Evolutionary conservation across 805 yeast genomes (phyloP), one percentile per base, ranked within the genome.

Genomic region (Komagataella pseudopastoris): DNA sequence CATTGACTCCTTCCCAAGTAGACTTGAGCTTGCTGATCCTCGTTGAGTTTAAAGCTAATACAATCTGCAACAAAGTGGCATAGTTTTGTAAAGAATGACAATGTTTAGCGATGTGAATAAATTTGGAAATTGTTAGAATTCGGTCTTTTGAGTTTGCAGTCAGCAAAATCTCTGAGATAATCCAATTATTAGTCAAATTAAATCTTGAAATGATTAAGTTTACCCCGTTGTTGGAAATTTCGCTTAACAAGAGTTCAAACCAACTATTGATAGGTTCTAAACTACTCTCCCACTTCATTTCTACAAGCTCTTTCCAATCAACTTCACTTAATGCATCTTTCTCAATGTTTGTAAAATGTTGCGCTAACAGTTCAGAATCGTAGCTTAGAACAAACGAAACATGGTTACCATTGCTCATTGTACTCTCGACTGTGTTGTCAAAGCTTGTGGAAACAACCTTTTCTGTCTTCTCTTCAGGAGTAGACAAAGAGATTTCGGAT

Each of bases 251-350:
- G 39, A 87, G 72, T 55, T 80, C 84, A 23, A 89, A 68, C 99
- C 99, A 93, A 59, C 93, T 86, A 56, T 80, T 81, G 20, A 81
- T 82, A 1, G 89, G 84, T 1, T 74, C 76, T 49, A 85, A 64
- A 43, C 80, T 78, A 53, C 77, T 76, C 50, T 79, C 77, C 88
- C 96, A 85, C 49, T 79, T 75, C 55, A 86, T 68, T 55, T 88
- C 90, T 46, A 90, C 73, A 47, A 91, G 72, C 57, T 88, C 96
- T 59, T 81, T 83, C 97, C 98, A 91, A 63, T 91, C 97, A 45
- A 93, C 76, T 59, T 88, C 96, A 50, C 79, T 75, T 20, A 90
- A 65, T 46, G 89, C 77, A 63, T 93, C 98, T 51, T 81, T 73
- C 64, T 93, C 99, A 56, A 91, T 85, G 49, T 87, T 63, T 0